These are phyloP conservation scores for Backusella circina DNA, from an alignment of 192 early-diverging fungal species.

Conservation along the genomic window DNA sequence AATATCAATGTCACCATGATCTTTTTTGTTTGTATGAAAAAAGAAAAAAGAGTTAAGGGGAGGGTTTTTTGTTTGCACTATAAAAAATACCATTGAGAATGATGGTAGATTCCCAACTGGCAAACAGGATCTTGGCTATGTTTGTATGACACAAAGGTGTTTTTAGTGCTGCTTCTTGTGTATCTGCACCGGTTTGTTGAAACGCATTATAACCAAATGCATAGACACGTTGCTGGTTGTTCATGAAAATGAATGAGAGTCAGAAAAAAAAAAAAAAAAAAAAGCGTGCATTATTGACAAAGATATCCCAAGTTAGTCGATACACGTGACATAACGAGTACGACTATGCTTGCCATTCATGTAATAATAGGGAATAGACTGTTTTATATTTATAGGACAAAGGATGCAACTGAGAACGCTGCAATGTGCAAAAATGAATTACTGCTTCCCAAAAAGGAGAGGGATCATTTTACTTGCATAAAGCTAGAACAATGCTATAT, in stretches of 20 bases:
- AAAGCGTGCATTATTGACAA: not conserved
- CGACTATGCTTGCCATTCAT: no score
- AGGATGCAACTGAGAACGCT: no score
- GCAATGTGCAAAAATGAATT: no score
- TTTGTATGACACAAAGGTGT: not conserved
- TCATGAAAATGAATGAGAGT: not conserved
- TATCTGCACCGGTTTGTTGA: not conserved
- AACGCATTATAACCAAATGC: conserved; percentile 13
- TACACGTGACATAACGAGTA: not conserved
- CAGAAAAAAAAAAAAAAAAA: not conserved
- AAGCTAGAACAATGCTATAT: no score
- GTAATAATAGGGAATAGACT: no score
- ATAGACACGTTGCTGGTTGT: not conserved
- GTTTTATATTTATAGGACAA: no score
- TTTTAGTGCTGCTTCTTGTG: not conserved
- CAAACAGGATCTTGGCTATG: not conserved
- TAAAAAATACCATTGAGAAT: not conserved
- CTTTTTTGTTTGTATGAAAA: not conserved
- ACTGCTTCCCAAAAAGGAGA: no score
- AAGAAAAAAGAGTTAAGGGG: not conserved
- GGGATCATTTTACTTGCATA: no score
- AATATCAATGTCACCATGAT: not conserved
- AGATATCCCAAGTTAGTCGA: not conserved
- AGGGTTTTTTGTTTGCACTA: not conserved
- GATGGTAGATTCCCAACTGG: conserved; percentile 13